Evolutionary conservation across 2,329 filamentous ascomycete species (phyloP), one percentile per base, ranked within the genome.

Genomic region (Lecanicillium sp.): DNA sequence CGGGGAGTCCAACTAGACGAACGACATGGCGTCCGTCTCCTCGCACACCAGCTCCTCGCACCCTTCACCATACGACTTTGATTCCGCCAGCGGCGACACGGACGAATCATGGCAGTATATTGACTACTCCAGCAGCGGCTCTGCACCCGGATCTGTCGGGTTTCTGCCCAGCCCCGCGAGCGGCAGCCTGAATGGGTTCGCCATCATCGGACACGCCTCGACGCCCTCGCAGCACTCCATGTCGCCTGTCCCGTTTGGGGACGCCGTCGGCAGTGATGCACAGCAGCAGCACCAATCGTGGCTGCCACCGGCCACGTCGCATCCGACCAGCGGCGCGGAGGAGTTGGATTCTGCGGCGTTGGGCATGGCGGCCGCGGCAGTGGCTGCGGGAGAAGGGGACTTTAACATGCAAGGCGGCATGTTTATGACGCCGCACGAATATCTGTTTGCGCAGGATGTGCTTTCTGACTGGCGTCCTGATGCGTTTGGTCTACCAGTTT

Each of bases 91-190:
- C 9, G 61, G 61, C 52, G 68, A 70, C 20, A 57, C 62, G 4
- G 71, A 74, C 33, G 70, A 73, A 48, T 67, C 69, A 45, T 73
- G 72, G 70, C 66, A 72, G 43, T 67, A 68, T 37, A 58, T 72
- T 50, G 65, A 70, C 50, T 63, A 65, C 48, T 57, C 63, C 26
- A 60, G 60, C 40, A 55, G 60, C 48, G 61, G 58, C 23, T 67
- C 66, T 14, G 63, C 57, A 3, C 55, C 68, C 0, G 67, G 62
- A 0, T 71, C 70, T 1, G 62, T 69, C 9, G 69, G 66, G 15
- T 73, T 77, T 51, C 61, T 74, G 15, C 68, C 71, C 21, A 77
- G 76, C 52, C 75, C 77, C 5, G 69, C 69, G 10, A 75, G 69
- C 54, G 68, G 70, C 12, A 78, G 75, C 51, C 59, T 79, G 54